These are phyloP conservation scores for Azolla pinnata DNA, from an alignment of 75 land plant species.

Conservation along the genomic window DNA sequence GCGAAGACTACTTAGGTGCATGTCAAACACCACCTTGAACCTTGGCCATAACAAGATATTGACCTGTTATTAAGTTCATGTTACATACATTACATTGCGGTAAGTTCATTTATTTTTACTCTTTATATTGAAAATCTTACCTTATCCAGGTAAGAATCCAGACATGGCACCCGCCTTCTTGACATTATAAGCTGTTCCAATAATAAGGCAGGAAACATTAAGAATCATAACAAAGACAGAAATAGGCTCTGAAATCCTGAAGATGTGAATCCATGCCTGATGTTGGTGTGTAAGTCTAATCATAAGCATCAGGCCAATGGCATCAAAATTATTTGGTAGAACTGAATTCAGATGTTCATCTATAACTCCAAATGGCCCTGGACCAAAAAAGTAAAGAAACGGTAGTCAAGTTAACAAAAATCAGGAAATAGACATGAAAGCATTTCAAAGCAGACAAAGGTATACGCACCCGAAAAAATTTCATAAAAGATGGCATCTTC, in stretches of 20 bases:
- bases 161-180: constrained; percentile 83
- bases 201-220: not conserved
- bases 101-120: too few species aligned
- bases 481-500: constrained; percentile 91
- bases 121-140: too few species aligned
- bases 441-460: not conserved
- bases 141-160: constrained; percentile 98
- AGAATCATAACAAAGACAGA: constrained; percentile 1
- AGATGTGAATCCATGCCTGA: constrained; percentile 41
- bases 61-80: constrained; percentile 70
- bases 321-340: constrained; percentile 87
- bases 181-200: constrained; percentile 84
- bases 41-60: constrained; percentile 96
- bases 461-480: constrained; percentile 77
- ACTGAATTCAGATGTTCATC: constrained; percentile 91
- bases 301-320: constrained; percentile 97
- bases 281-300: constrained; percentile 92
- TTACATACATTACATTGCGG: too few species aligned
- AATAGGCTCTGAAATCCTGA: not conserved
- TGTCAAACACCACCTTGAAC: constrained; percentile 98
- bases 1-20: constrained; percentile 92
- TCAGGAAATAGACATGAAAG: not conserved
- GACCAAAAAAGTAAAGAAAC: constrained; percentile 8
- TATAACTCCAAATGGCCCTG: constrained; percentile 91
- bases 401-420: not conserved